Evolutionary conservation across 768 basidiomycete genomes (phyloP), one percentile per base, ranked within the genome.

Genomic region (Gyrodon lividus): DNA sequence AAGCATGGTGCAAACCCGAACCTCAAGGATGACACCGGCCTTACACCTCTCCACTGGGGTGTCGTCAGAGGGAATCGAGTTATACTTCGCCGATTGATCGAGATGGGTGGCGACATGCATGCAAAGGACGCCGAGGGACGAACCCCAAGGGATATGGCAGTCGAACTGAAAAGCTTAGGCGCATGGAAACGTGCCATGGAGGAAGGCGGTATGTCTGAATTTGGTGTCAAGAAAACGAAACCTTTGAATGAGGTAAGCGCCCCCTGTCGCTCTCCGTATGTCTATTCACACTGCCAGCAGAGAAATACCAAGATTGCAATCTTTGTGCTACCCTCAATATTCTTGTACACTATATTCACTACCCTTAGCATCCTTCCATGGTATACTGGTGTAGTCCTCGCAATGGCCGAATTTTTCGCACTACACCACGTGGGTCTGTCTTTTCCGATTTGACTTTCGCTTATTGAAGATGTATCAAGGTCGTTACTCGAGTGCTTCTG

Each of bases 11-110:
- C 97, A 2, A 89, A 83, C 51, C 77, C 86, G 1, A 83, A 83
- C 52, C 69, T 86, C 12, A 79, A 80, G 31, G 97, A 98, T 65
- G 85, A 91, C 60, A 72, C 80, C 0, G 95, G 93, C 0, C 78
- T 99, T 46, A 79, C 92, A 1, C 90, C 96, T 2, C 75, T 99
- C 31, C 97, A 99, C 63, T 98, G 97, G 97, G 95, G 93, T 2
- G 95, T 95, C 28, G 96, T 98, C 5, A 81, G 94, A 49, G 97
- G 94, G n/a, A 96, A 94, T 66, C 77, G 86, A 54, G 77, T 85
- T 42, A 89, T 89, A 62, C 96, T 99, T 44, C 79, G 89, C 40
- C 79, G 87, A 43, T 73, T 99, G 14, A 69, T 97, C 17, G 90
- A 94, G 62, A 89, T 87, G 35, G 96, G 93, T 0, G 90, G 86